phyloP scores from a whole-genome alignment of 75 land plant species.

The Cryptomeria japonica region DNA sequence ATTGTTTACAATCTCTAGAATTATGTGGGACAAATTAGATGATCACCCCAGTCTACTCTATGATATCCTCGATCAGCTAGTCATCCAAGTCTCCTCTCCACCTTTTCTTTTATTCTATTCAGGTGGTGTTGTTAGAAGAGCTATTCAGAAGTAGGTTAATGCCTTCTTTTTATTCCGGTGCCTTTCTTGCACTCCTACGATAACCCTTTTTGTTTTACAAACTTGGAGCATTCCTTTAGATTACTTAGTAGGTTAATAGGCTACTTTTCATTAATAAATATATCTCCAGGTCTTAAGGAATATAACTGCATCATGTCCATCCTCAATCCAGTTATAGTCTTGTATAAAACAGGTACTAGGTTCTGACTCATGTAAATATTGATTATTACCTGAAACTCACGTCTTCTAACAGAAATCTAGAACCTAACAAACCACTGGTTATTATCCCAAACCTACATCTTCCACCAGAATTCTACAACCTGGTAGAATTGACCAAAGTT shows the following conservation, averaged over 20 bases:
- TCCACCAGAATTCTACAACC: neutral
- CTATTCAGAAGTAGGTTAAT: neutral
- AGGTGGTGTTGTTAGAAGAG: too few species aligned
- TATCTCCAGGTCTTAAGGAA: neutral
- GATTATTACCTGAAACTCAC: neutral
- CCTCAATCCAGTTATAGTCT: neutral
- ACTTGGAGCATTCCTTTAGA: neutral
- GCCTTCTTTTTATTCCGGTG: neutral
- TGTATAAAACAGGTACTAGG: neutral
- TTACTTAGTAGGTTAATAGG: neutral
- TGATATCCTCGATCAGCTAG: too few species aligned
- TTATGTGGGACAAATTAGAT: too few species aligned
- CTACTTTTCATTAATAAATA: neutral
- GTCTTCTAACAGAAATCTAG: neutral
- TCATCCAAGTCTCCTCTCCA: too few species aligned
- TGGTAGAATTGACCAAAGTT: neutral
- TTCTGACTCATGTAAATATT: neutral
- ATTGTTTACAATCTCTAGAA: too few species aligned
- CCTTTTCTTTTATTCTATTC: too few species aligned
- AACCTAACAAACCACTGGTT: neutral
- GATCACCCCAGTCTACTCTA: too few species aligned
- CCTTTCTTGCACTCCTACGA: neutral
- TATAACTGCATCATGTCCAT: neutral
- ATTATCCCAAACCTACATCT: neutral
- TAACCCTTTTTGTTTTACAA: neutral